Evolutionary conservation across 2,329 filamentous ascomycete species (phyloP), one percentile per base, ranked within the genome.

Genomic region (Apiospora malaysiana): DNA sequence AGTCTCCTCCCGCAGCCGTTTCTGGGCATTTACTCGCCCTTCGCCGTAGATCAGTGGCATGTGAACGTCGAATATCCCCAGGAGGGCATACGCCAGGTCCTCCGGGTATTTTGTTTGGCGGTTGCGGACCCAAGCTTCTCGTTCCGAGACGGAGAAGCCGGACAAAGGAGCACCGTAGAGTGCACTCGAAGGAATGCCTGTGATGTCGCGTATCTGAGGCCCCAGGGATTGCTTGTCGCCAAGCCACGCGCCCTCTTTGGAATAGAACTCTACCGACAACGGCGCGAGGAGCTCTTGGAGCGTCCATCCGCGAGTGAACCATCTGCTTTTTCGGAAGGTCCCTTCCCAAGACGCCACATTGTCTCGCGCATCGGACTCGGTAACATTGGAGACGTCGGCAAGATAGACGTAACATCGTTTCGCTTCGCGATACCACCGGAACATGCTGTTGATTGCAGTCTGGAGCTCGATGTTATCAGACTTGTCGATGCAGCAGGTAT

Each of bases 331-430:
- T 42, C 47, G 40, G 45, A 51, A 47, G 47, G 43, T 25, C 45
- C 23, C n/a, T 37, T 51, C 27, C 25, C 25, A 68, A 67, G 40
- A 27, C 51, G 51, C 18, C 18, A 40, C 27, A 18, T 37, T 40
- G 9, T 32, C 27, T 16, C 18, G 51, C 18, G 51, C 18, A 37
- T 40, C 27, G 16, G 18, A n/a, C 6, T 37, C 27, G 27, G 51
- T 18, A 59, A 18, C 65, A 14, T 18, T 27, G 8, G 70, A 74
- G 25, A 75, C 70, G 40, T 75, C 70, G 6, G 68, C 69, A 9
- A 75, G 49, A 69, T 74, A 75, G n/a, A 74, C 74, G 66, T 74
- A 75, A 68, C 71, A 75, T 69, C 5, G 49, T 32, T 37, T 68
- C 18, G 71, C 67, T 67, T 73, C 59, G 21, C 43, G 47, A 63